Base-by-base conservation (phyloP, 2,329 filamentous ascomycete genomes). In the Gliomastix tumulicola region DNA sequence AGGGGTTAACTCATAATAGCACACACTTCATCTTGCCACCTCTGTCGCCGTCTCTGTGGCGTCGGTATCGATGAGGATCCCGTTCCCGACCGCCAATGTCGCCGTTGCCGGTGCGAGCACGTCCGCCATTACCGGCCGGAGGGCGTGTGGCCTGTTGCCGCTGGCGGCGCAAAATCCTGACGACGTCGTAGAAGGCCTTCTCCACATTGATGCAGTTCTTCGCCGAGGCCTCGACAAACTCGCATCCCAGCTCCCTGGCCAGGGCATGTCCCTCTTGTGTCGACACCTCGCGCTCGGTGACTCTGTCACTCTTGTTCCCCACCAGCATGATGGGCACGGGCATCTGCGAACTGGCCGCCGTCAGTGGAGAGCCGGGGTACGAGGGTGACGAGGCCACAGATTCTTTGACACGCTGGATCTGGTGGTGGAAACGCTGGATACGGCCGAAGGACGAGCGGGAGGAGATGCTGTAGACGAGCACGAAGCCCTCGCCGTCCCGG, bases 141-240 rank as follows among this genome's bases (percentile, higher is more conserved):
- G 64, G 62, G 21, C 66, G 60, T 34, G 65, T 53, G 10, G 66
- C 60, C 40, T 69, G 66, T 50, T 87, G 81, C 51, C 87, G 76
- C 63, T 95, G 88, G 50, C 85, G 79, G 49, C 92, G 82, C 46
- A 98, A 69, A 59, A 92, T 86, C 48, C 92, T 74, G 37, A 97
- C 92, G 7, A 98, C 92, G 55, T 98, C 92, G 63, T 95, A 97
- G 56, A 98, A 97, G 21, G 88, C 90, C 71, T 94, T 97, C 62
- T 95, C 92, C 37, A 96, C 90, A 54, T 97, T 96, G 69, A 96
- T 88, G 66, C 89, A 95, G 59, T 95, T 96, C 69, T 96, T 96
- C 23, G 90, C 90, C 7, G 89, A 96, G 3, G 90, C 89, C 62
- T 97, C 90, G 49, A 96, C 88, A 51, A 97, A 97, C 50, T 96